Percentiles rank a stretch among this genome's conserved stretches.
These are phyloP conservation scores for Blakeslea trispora DNA, from an alignment of 371 early-diverging fungal species.

Conservation along the genomic window DNA sequence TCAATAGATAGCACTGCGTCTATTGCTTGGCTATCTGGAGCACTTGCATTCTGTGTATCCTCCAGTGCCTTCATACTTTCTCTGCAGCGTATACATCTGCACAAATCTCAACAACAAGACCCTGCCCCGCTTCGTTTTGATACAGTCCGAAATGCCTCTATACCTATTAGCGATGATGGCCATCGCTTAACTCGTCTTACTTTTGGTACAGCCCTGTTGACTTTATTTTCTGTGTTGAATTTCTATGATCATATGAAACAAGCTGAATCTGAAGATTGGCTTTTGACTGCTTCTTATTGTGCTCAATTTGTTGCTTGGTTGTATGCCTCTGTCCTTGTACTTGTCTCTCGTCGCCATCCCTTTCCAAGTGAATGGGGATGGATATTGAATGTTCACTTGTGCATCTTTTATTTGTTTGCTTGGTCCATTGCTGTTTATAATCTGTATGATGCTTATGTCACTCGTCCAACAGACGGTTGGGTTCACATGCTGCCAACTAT, in stretches of 20 bases:
- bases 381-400: constrained; percentile 44
- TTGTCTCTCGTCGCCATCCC: constrained; percentile 23
- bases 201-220: constrained; percentile 17
- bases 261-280: constrained; percentile 5
- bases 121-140: constrained; percentile 20
- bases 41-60: constrained; percentile 12
- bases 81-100: constrained; percentile 24
- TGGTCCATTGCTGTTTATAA: constrained; percentile 21
- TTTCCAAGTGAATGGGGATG: constrained; percentile 39
- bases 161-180: constrained; percentile 15
- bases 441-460: constrained; percentile 9
- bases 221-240: constrained; percentile 9
- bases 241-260: constrained; percentile 10
- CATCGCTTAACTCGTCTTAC: constrained; percentile 14
- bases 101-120: constrained; percentile 19
- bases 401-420: constrained; percentile 23
- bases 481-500: constrained; percentile 19
- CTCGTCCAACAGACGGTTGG: constrained; percentile 4
- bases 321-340: constrained; percentile 24
- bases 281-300: constrained; percentile 5
- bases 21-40: constrained; percentile 16
- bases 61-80: constrained; percentile 26
- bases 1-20: constrained; percentile 4
- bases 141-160: constrained; percentile 14
- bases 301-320: constrained; percentile 27